Evolutionary conservation across 176 grass and related monocot genomes (phyloP), one percentile per base, ranked within the genome.

Genomic region (Cenchrus fungigraminus): DNA sequence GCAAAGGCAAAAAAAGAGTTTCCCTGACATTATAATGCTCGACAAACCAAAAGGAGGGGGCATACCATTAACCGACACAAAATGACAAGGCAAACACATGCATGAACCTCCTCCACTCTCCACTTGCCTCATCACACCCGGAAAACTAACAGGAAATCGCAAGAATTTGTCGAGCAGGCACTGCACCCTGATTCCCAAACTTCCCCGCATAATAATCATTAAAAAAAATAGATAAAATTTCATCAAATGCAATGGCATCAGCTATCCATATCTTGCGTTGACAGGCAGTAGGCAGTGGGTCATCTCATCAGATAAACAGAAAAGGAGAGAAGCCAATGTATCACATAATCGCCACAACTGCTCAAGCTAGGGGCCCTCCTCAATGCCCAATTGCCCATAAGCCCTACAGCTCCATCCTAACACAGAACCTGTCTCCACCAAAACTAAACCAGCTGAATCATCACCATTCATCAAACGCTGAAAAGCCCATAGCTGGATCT

Each of bases 401-500:
- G 53, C 31, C 32, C 32, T 25, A 52, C 20, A 15, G 47, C 15
- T 86, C 20, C 55, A 77, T 51, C 56, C 73, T 56, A 79, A 73
- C 75, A 73, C 45, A 55, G 0, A 32, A 28, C 6, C 28, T 1
- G 58, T 72, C 77, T 10, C 47, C 43, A 6, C 3, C 29, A 9
- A 22, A 75, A 72, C 14, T 14, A 51, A 84, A 34, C 6, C 20
- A 78, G 34, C 43, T 3, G 46, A 69, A 79, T 14, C 56, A 65
- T 42, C 31, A 37, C 12, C 55, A 86, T 86, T 16, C 55, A 52
- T 20, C 29, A 53, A 45, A 45, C 37, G 20, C 28, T 8, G 0
- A 14, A 80, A 66, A n/a, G 14, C 46, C 19, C 49, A 29, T 6
- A 79, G 4, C 59, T 44, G 68, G 79, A 83, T 79, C 68, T 68